Base-by-base conservation (phyloP, 148 eudicot species). In the Cornus controversa region DNA sequence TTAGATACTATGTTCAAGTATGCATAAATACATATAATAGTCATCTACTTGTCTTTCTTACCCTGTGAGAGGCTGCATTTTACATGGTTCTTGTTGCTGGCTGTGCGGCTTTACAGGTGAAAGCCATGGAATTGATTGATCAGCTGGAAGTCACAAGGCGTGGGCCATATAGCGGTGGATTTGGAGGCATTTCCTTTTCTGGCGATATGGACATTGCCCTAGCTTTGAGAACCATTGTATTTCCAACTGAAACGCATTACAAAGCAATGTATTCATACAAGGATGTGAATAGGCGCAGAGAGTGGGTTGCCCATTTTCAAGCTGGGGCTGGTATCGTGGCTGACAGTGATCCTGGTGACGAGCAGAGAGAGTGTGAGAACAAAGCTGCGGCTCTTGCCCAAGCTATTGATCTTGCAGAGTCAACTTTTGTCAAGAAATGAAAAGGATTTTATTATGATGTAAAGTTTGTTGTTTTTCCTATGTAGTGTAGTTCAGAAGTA, bases 261-360 rank as follows among this genome's bases (percentile, higher is more conserved):
- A 92, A 96, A 79, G 93, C 97, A 0, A 93, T 96, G 98, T 96
- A 88, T 79, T 90, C 94, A 1, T 96, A 96, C 87, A 87, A 84
- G 76, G 88, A 92, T 76, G 82, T 42, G 8, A 82, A 78, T 37
- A 85, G 53, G 36, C 84, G 99, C 36, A 86, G 91, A 65, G 98
- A 96, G 40, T 96, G 99, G 99, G 87, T 96, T n/a, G 99, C 98
- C 65, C 93, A 96, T 82, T 89, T 96, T 64, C 99, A 96, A 83
- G 88, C 99, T 23, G 99, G 99, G 67, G 99, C 99, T 1, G 99
- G 99, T 26, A 88, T 96, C 57, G 99, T 96, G 23, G 99, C 99
- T 3, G 99, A 96, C 70, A 96, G 99, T 76, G 90, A 82, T 77
- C 99, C 99, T 8, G 87, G 54, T 8, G 99, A 96, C 10, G 99